Evolutionary conservation across 2,329 filamentous ascomycete species (phyloP), one percentile per base, ranked within the genome.

Genomic region (Sporothrix phasma): DNA sequence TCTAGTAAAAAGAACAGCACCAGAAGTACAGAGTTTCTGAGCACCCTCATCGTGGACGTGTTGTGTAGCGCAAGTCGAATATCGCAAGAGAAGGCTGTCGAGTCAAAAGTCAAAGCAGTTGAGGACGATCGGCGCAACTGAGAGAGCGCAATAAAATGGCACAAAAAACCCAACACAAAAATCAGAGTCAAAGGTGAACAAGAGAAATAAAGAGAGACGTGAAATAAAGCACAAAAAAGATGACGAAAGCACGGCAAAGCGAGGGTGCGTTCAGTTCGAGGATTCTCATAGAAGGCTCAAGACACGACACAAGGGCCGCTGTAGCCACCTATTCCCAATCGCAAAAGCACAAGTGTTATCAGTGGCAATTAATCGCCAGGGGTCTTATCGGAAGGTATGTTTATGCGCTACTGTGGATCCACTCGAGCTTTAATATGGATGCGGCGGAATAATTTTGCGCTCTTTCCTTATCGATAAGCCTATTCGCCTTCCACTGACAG

Each of bases 1-100:
- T 85, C 82, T 66, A 80, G 71, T 13, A 87, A 71, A 51, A 79
- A 76, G 67, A 85, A 72, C 66, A 87, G 75, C 70, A 84, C 74
- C 72, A 84, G 73, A 67, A 79, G 26, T 3, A 51, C 62, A 56
- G 66, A 63, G 17, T 43, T 54, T 6, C 39, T 22, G n/a, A 64
- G 37, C 2, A 47, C 41, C 34, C 34, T 24, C 66, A 68, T 68
- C 10, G 26, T 63, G 46, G n/a, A 26, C 5, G 11, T 22, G 19
- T 56, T 29, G 10, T 47, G 46, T 49, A 19, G 46, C 13, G 22
- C n/a, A n/a, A 19, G 41, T 43, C 41, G 15, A n/a, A 7, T 43
- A 19, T 43, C 41, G 41, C 15, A 43, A 43, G 7, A 17, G 41
- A 53, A 13, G 46, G 11, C 39, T 15, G 31, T 24, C 31, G 31